phyloP scores from a whole-genome alignment of 2,329 filamentous ascomycete genomes.

The Epichloe glyceriae region DNA sequence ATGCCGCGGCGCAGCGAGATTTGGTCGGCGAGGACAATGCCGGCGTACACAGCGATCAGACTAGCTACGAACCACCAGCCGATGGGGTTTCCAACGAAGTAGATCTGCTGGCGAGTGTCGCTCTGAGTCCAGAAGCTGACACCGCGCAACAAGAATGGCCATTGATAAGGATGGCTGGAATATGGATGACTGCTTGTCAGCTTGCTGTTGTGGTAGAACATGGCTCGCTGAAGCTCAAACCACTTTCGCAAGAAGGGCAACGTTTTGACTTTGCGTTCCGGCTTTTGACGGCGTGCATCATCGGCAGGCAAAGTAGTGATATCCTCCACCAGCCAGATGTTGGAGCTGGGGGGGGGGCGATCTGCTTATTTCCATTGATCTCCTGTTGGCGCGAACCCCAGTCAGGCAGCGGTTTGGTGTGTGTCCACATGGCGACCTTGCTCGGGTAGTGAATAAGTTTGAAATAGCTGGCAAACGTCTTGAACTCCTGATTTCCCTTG shows the following conservation, averaged over 20 bases:
- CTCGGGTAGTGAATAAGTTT: constrained; percentile 90
- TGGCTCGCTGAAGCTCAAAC: constrained; percentile 89
- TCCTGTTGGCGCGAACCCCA: constrained; percentile 97
- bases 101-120: constrained; percentile 90
- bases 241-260: constrained; percentile 89
- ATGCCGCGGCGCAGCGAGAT: constrained; percentile 84
- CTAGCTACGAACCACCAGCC: constrained; percentile 96
- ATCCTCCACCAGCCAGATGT: constrained; percentile 89
- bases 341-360: constrained; percentile 73
- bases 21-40: constrained; percentile 86
- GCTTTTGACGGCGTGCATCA: constrained; percentile 60
- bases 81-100: constrained; percentile 92
- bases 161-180: constrained; percentile 85
- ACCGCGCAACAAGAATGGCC: constrained; percentile 93
- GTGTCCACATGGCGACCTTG: constrained; percentile 99
- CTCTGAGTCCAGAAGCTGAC: constrained; percentile 99
- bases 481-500: constrained; percentile 72
- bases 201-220: constrained; percentile 99
- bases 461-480: constrained; percentile 83
- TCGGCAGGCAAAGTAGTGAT: constrained; percentile 67
- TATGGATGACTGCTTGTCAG: constrained; percentile 96
- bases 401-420: constrained; percentile 85
- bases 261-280: constrained; percentile 65
- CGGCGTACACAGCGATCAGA: constrained; percentile 82
- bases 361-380: constrained; percentile 98